Conservation (phyloP, 2,329 filamentous ascomycete genomes). For the Stachybotrys chartarum region DNA sequence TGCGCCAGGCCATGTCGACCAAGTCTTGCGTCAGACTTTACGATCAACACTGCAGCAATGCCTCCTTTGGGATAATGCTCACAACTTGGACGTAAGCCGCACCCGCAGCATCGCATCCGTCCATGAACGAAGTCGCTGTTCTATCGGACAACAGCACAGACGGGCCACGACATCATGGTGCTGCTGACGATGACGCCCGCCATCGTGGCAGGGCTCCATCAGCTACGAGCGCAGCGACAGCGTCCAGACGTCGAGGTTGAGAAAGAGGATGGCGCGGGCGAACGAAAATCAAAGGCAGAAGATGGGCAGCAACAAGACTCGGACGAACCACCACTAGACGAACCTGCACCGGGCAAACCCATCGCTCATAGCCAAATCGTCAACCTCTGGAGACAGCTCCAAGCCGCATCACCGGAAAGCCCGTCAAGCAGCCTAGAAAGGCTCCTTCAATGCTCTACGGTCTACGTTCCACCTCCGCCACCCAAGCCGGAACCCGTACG, state of each 20-base stretch:
- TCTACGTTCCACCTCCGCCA: constrained; percentile 75
- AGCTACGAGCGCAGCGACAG: not conserved
- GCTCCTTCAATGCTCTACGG: constrained; percentile 62
- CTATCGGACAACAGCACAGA: not conserved
- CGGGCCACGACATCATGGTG: constrained; percentile 48
- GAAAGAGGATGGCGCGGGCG: not conserved
- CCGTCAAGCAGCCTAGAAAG: constrained; percentile 50
- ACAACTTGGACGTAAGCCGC: not conserved
- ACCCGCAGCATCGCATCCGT: not conserved
- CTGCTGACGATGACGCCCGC: constrained; percentile 67
- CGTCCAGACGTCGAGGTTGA: not conserved
- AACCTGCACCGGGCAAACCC: constrained; percentile 53
- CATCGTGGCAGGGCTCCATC: constrained; percentile 50
- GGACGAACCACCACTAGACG: constrained; percentile 44
- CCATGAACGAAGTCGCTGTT: not conserved
- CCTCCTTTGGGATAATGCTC: not conserved
- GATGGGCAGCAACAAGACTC: constrained; percentile 2
- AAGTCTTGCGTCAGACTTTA: not conserved
- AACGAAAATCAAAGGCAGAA: constrained; percentile 9
- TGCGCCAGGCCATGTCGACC: too few relatives aligned
- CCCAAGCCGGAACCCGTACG: constrained; percentile 71
- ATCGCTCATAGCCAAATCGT: constrained; percentile 67
- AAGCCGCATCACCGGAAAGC: constrained; percentile 17
- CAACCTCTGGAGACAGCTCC: constrained; percentile 49
- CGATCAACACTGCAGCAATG: not conserved